Evolutionary conservation across 306 rosid genomes (phyloP).

Genomic region (Acacia acuminata): DNA sequence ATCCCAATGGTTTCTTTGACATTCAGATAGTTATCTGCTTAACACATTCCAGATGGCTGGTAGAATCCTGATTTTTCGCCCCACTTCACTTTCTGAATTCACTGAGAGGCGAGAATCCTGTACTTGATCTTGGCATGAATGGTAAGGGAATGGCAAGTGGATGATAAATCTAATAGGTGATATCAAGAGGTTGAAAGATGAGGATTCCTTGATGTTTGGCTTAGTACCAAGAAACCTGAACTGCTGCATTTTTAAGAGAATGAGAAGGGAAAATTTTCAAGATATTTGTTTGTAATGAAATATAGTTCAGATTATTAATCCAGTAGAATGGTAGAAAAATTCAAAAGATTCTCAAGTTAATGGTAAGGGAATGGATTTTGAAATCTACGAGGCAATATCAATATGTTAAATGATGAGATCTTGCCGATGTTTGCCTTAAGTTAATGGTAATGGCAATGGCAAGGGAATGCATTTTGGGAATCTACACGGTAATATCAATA

Average conservation of each 20-base stretch:
- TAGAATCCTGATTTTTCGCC: conserved; percentile 77
- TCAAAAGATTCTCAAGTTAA: conserved; percentile 2
- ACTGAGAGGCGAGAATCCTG: conserved; percentile 63
- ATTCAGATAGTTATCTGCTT: conserved; percentile 21
- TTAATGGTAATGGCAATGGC: conserved; percentile 5
- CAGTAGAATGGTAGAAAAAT: background rate
- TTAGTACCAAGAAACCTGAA: background rate
- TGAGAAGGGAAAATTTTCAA: conserved; percentile 1
- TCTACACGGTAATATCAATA: background rate
- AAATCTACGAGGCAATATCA: background rate
- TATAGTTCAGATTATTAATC: conserved; percentile 5
- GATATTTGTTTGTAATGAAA: background rate
- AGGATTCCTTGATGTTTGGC: conserved; percentile 5
- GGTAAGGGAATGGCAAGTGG: background rate
- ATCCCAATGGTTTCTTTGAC: conserved; percentile 8
- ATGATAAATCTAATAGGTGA: conserved; percentile 1
- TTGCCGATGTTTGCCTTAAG: background rate
- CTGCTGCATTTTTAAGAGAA: background rate
- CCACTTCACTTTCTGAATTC: conserved; percentile 79
- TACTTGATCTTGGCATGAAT: conserved; percentile 18
- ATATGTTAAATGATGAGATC: conserved; percentile 1
- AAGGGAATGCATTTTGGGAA: background rate
- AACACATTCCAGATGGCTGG: conserved; percentile 77
- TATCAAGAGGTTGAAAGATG: conserved; percentile 1
- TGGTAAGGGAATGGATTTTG: background rate